A percentile compares a stretch with the other conserved stretches of the same genome.
Evolutionary conservation across 139 green algal species (phyloP).

Genomic region (Closterium sp.): DNA sequence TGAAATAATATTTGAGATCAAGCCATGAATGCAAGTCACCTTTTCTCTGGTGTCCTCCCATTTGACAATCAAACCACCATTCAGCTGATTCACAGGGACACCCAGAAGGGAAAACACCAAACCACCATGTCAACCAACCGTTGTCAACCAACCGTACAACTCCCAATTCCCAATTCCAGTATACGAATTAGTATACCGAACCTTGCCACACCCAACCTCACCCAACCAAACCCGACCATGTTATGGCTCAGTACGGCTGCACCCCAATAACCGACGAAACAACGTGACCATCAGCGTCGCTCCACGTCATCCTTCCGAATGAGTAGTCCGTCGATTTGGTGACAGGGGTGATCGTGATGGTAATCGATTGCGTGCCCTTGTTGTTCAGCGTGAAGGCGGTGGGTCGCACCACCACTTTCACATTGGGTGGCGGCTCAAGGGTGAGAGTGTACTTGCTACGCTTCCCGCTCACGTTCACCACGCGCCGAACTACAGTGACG

Average conservation of each 20-base stretch:
- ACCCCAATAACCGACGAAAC: not conserved
- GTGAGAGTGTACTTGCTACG: not conserved
- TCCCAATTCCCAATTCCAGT: too few relatives aligned
- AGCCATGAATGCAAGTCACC: too few relatives aligned
- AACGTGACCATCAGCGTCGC: not conserved
- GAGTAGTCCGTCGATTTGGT: not conserved
- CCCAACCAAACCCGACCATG: not conserved
- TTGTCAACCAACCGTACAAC: too few relatives aligned
- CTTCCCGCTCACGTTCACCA: not conserved
- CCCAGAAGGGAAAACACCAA: too few relatives aligned
- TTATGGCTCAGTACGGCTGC: not conserved
- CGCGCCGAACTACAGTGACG: not conserved
- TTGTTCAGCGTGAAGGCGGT: not conserved
- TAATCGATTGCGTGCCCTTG: not conserved
- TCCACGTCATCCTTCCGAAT: not conserved
- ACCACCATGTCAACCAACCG: too few relatives aligned
- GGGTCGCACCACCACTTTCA: constrained; percentile 16
- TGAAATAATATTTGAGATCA: too few relatives aligned
- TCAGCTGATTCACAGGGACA: too few relatives aligned
- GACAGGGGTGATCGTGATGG: not conserved
- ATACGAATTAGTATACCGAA: not conserved
- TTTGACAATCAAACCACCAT: too few relatives aligned
- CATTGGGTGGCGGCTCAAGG: not conserved
- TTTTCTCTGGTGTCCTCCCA: too few relatives aligned
- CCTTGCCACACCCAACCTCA: not conserved